Base-by-base conservation (phyloP, 345 rosid species). In the Euphorbia tirucalli region DNA sequence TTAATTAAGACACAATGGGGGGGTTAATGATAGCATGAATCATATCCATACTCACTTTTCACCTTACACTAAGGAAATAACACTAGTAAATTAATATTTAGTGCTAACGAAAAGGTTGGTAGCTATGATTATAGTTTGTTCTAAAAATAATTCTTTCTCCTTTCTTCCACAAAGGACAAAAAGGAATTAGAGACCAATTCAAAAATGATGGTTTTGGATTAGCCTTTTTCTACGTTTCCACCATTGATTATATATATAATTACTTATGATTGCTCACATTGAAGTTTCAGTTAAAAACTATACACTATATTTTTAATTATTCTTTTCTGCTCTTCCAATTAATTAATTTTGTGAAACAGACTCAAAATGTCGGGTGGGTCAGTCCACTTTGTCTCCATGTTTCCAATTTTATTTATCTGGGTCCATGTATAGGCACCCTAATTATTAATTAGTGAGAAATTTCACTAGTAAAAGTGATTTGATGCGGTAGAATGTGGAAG, bases 151-250 rank as follows among this genome's bases (percentile, higher is more conserved):
- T 35, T 35, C 7, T 35, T 35, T 35, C 7, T 35, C 3, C 7
- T 35, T 50, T 27, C 4, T 21, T 18, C 11, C 43, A 19, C 19
- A 19, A 32, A 21, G 8, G 69, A 25, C 67, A 35, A 63, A 61
- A 72, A 4, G 24, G 19, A 50, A 63, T 63, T 72, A 22, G 62
- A 54, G 39, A 63, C 41, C 32, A 32, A 30, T n/a, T n/a, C n/a
- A n/a, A n/a, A n/a, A 62, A 62, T 61, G 46, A 30, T 54, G 24
- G 19, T 67, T n/a, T n/a, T 67, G 14, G 16, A 49, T n/a, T 48
- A 15, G 63, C 52, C 48, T 24, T 9, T 58, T 58, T 54, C 8
- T 70, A 10, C 25, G 48, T 16, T 32, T 46, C 49, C n/a, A 61
- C 74, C 61, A 37, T 22, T 22, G 67, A 71, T 37, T 31, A 71